phyloP scores from a whole-genome alignment of 306 rosid genomes.

The Datisca glomerata region DNA sequence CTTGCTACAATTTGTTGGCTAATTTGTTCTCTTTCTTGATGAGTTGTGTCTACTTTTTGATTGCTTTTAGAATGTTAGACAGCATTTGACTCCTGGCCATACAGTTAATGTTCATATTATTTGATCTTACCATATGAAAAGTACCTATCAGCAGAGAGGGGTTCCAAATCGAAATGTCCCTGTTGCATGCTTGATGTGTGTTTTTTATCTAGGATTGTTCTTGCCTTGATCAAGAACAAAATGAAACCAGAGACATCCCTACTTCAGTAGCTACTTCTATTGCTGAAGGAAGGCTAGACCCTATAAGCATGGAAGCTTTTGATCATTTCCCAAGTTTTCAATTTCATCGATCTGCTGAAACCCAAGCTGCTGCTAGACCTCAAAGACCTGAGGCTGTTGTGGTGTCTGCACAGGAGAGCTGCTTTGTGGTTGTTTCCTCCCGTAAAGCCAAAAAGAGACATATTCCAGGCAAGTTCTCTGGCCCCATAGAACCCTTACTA shows the following conservation, averaged over 20 bases:
- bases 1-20: conserved; percentile 2
- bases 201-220: conserved; percentile 2
- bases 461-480: conserved; percentile 40
- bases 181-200: background rate
- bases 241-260: conserved; percentile 53
- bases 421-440: conserved; percentile 39
- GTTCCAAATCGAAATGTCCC: too few relatives aligned
- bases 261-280: conserved; percentile 54
- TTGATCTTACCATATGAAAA: too few relatives aligned
- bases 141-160: too few relatives aligned
- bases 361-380: conserved; percentile 17
- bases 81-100: too few relatives aligned
- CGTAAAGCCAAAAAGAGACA: conserved; percentile 19
- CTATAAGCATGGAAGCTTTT: conserved; percentile 70
- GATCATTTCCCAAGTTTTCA: conserved; percentile 24
- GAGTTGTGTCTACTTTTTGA: too few relatives aligned
- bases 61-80: too few relatives aligned
- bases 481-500: background rate
- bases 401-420: conserved; percentile 21
- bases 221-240: conserved; percentile 34
- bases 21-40: conserved; percentile 2
- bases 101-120: too few relatives aligned
- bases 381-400: conserved; percentile 24
- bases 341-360: conserved; percentile 18
- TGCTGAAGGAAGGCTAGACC: conserved; percentile 80